These are phyloP conservation scores for Podila minutissima DNA, from an alignment of 192 early-diverging fungal species.

Conservation along the genomic window DNA sequence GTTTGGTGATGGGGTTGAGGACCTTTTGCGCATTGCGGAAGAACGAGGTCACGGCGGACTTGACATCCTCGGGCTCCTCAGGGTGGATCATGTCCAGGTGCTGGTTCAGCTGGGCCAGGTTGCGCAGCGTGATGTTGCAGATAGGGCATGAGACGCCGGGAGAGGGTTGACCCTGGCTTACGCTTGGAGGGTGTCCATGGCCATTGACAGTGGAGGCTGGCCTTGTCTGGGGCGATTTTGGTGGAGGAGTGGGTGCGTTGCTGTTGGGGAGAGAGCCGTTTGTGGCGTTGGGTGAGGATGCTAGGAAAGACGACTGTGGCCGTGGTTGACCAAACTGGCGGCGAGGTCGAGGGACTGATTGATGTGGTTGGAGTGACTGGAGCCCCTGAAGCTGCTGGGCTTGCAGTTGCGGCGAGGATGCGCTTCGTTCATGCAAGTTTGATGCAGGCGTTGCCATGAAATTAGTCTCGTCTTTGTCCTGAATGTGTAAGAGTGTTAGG, in stretches of 20 bases:
- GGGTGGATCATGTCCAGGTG: constrained; percentile 61
- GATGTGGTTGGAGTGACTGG: constrained; percentile 15
- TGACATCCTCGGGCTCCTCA: constrained; percentile 61
- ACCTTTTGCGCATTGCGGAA: constrained; percentile 65
- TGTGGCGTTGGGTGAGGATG: background rate
- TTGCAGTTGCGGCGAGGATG: constrained; percentile 20
- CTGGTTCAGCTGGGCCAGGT: constrained; percentile 51
- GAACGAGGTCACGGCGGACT: constrained; percentile 57
- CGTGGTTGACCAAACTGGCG: constrained; percentile 41
- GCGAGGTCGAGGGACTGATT: constrained; percentile 19
- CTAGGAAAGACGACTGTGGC: constrained; percentile 1
- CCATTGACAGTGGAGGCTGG: constrained; percentile 12
- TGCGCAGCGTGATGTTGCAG: constrained; percentile 44
- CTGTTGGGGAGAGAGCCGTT: background rate
- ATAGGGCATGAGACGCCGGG: constrained; percentile 39
- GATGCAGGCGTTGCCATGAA: constrained; percentile 7
- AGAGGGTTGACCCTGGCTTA: background rate
- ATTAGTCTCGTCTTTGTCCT: background rate
- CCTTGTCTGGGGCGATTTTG: constrained; percentile 26
- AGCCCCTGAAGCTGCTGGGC: background rate
- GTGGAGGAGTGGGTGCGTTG: constrained; percentile 25
- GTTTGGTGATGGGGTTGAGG: constrained; percentile 53
- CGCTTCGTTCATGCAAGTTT: constrained; percentile 14
- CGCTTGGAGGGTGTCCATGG: background rate
- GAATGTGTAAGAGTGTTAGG: no score